These are phyloP conservation scores for Phtheirospermum japonicum DNA, from an alignment of 257 asterid genomes.

Conservation along the genomic window DNA sequence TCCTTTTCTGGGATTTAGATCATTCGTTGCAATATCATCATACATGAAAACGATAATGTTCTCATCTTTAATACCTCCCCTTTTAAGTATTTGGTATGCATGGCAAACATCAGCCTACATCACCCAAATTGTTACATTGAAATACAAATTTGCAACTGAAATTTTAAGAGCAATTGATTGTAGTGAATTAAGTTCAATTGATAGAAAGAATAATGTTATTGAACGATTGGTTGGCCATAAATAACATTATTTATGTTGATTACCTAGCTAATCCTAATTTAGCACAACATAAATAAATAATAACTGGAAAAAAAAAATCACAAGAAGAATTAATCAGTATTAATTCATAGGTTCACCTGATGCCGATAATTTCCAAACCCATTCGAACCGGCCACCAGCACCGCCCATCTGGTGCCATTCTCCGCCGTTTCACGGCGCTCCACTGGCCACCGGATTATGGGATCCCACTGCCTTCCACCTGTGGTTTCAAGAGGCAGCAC, in stretches of 20 bases:
- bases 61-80: conserved; percentile 83
- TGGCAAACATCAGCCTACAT: conserved; percentile 91
- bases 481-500: conserved; percentile 25
- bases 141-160: neutral
- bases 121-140: conserved; percentile 7
- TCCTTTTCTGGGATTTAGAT: conserved; percentile 73
- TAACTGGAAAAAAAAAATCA: too few relatives aligned
- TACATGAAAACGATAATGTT: conserved; percentile 89
- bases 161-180: neutral
- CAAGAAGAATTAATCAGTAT: too few relatives aligned
- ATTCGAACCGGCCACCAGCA: conserved; percentile 88
- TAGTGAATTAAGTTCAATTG: neutral
- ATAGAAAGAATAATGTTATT: neutral
- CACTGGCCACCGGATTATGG: conserved; percentile 62
- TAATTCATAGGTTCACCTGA: conserved; percentile 47
- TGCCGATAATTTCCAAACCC: conserved; percentile 87
- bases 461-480: conserved; percentile 50
- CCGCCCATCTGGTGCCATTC: conserved; percentile 73
- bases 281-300: too few relatives aligned
- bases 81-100: conserved; percentile 83
- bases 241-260: neutral
- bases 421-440: conserved; percentile 37
- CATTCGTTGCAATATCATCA: conserved; percentile 73
- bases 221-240: too few relatives aligned
- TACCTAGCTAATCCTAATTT: too few relatives aligned